Evolutionary conservation across 2,329 filamentous ascomycete species (phyloP).

Genomic region (Fusarium albidum): DNA sequence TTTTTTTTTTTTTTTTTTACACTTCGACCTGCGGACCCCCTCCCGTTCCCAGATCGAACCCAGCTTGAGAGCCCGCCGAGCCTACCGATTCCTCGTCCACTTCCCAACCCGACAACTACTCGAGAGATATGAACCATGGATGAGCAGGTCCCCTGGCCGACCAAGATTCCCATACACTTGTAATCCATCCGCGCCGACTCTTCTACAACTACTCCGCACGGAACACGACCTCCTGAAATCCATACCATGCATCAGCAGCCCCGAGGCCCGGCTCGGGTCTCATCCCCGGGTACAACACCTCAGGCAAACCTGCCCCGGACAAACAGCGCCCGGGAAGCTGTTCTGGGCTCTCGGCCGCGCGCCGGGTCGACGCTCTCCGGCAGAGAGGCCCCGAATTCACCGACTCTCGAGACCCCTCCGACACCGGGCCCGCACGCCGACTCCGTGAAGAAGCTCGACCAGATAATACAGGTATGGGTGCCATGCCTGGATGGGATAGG

Average conservation of each 20-base stretch:
- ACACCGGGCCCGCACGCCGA: constrained; percentile 67
- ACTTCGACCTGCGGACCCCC: constrained; percentile 21
- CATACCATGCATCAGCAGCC: constrained; percentile 86
- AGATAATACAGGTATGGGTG: constrained; percentile 81
- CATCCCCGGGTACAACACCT: constrained; percentile 76
- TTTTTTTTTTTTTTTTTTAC: constrained; percentile 31
- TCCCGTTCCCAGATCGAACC: constrained; percentile 14
- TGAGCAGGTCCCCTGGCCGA: constrained; percentile 45
- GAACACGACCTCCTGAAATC: constrained; percentile 9
- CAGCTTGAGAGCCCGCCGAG: constrained; percentile 11
- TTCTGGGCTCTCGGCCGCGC: constrained; percentile 50
- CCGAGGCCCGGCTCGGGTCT: constrained; percentile 74
- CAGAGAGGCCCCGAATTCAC: constrained; percentile 54
- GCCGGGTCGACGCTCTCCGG: constrained; percentile 53
- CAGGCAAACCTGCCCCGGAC: constrained; percentile 76
- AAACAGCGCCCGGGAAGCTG: constrained; percentile 76
- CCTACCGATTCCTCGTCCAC: constrained; percentile 5
- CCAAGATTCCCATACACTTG: constrained; percentile 42
- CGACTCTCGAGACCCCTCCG: constrained; percentile 55
- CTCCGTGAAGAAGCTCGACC: constrained; percentile 81
- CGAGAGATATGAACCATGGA: constrained; percentile 44
- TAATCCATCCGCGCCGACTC: constrained; percentile 36
- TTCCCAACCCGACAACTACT: constrained; percentile 11
- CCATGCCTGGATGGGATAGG: neutral
- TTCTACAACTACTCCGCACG: constrained; percentile 15